Evolutionary conservation across 225 moss, liverwort and hornwort species (phyloP).

Genomic region (Polytrichum formosum): DNA sequence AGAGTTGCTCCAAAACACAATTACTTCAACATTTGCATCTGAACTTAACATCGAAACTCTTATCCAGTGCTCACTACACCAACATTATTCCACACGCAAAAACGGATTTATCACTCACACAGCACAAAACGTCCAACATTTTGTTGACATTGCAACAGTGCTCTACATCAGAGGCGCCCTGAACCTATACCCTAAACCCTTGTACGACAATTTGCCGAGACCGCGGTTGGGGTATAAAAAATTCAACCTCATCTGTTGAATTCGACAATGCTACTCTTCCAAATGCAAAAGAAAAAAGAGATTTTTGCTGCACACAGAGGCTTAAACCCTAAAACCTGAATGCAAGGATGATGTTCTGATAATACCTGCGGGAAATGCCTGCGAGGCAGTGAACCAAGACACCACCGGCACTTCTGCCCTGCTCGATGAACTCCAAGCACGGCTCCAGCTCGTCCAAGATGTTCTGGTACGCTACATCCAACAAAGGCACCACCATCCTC

Average conservation of each 20-base stretch:
- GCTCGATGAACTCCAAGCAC: conserved; percentile 78
- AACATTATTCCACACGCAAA: too few species aligned
- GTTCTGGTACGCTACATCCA: conserved; percentile 77
- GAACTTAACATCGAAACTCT: background rate
- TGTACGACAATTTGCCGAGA: too few species aligned
- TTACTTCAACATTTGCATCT: background rate
- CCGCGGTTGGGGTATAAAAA: too few species aligned
- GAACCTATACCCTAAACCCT: too few species aligned
- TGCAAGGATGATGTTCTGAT: background rate
- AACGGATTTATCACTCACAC: too few species aligned
- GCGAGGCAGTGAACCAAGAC: conserved; percentile 91
- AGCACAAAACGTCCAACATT: too few species aligned
- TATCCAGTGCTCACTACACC: too few species aligned
- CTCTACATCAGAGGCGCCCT: too few species aligned
- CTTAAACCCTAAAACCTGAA: conserved; percentile 19
- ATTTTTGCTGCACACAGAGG: background rate
- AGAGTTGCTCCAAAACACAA: background rate
- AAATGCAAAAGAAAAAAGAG: background rate
- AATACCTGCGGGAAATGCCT: conserved; percentile 89
- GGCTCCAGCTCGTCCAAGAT: conserved; percentile 70
- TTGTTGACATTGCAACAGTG: too few species aligned
- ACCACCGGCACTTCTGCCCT: conserved; percentile 56
- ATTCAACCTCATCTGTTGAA: too few species aligned
- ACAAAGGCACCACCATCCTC: conserved; percentile 60
- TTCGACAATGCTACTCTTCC: background rate